Base-by-base conservation (phyloP, 1,284 basidiomycete genomes). In the Phenoliferia sp. region DNA sequence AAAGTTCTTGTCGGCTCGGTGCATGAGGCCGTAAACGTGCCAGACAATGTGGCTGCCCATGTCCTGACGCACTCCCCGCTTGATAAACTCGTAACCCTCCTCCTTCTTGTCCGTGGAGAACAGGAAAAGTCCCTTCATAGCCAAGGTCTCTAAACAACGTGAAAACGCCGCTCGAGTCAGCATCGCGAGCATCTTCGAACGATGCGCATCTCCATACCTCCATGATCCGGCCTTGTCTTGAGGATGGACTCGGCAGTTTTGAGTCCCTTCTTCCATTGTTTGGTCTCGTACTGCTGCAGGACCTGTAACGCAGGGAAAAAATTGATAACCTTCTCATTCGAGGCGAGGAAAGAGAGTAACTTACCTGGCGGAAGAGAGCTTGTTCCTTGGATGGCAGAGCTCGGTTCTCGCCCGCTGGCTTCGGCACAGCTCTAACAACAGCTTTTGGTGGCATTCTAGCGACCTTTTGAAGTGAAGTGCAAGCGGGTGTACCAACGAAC, bases 21-120 rank as follows among this genome's bases (percentile, higher is more conserved):
- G 90, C 36, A 95, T 86, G 75, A 97, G 87, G 56, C 94, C 96
- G 76, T 94, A 90, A 69, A 99, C 94, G 79, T 99, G 96, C 95
- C 96, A 99, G 77, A 89, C 90, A 77, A 99, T 97, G 78, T 99
- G 95, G 31, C 90, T 94, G 44, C 87, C 91, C 68, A 95, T 83
- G 81, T 98, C 94, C 69, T 90, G 85, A 67, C 88, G 87, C 71
- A 96, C 85, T 58, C 93, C 96, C 71, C 90, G 87, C 81, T 90
- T 90, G 67, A 96, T 92, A 68, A 95, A 84, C 36, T 89, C 88
- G 67, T 91, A 82, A 26, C 93, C 94, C 70, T 92, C 86, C 22
- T 92, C 90, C 32, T 91, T 87, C 75, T 87, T 86, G 33, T 89
- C 90, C 83, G 92, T 87, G 73, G 92, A 90, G 12, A 88, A 88